Base-by-base conservation (phyloP, 179 eudicot species). In the Beta macrorhiza region DNA sequence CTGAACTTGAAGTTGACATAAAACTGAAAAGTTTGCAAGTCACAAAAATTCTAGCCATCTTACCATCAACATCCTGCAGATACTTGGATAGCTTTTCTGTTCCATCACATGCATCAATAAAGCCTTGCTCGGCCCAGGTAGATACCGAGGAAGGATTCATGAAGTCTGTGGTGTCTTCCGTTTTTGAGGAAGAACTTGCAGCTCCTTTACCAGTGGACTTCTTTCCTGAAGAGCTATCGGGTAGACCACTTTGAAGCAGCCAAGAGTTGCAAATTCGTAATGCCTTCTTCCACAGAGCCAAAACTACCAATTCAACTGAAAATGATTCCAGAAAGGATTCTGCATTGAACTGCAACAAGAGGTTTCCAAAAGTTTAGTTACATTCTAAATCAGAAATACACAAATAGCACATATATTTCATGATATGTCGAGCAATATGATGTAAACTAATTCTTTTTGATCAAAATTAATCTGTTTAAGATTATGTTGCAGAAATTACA, bases 201-300 rank as follows among this genome's bases (percentile, higher is more conserved):
- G 62, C 68, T 76, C 59, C 86, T 22, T 62, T 75, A 19, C 32
- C 72, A 51, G 53, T 49, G 53, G 84, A 56, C n/a, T 79, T 82
- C 45, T 77, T 76, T 76, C 80, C 75, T 58, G 81, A 81, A 79
- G 84, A 83, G 65, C 74, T 81, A 47, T 72, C 82, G 4, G 72
- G 71, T 37, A 51, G n/a, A 70, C 68, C 76, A 63, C 68, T 85
- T 71, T 64, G 78, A 63, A 78, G 63, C 56, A 77, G 77, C 89
- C 88, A 86, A 49, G 84, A 75, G 79, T 80, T 82, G 82, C 86
- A 84, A 42, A 85, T 79, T 65, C 61, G 71, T 63, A 89, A 49
- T 42, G 87, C 86, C 73, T 88, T 82, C 81, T 89, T 83, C 92
- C 92, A 88, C 70, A 88, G 29, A 69, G 90, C 88, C 80, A 89